These are phyloP conservation scores for Pachyrhizus erosus DNA, from an alignment of 306 rosid species.

Conservation along the genomic window DNA sequence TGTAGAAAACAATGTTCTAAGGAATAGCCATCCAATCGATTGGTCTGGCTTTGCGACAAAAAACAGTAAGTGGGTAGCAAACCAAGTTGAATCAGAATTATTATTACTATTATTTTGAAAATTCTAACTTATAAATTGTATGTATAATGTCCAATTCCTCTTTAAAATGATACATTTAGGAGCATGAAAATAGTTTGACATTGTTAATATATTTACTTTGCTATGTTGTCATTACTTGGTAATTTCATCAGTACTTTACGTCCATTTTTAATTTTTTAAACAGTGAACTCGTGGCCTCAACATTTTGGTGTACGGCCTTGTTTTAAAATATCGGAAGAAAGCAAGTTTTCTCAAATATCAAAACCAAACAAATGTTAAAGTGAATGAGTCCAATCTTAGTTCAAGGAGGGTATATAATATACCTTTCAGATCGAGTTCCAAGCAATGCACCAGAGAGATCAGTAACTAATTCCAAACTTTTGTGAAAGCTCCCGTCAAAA, in stretches of 20 bases:
- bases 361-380: background rate
- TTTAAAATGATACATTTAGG: background rate
- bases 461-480: conserved; percentile 77
- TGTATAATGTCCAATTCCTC: background rate
- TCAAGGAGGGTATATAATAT: conserved; percentile 17
- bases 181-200: background rate
- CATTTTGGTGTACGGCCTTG: background rate
- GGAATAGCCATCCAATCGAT: background rate
- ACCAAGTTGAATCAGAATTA: background rate
- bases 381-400: conserved; percentile 11
- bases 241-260: background rate
- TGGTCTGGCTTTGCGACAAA: background rate
- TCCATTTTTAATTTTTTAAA: background rate
- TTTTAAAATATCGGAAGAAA: background rate
- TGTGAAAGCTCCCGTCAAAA: conserved; percentile 93
- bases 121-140: background rate
- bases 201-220: background rate
- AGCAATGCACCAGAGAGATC: conserved; percentile 93
- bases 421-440: conserved; percentile 90
- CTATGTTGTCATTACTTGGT: background rate
- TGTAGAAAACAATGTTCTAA: background rate
- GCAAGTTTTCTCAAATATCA: conserved; percentile 26
- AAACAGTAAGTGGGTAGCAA: background rate
- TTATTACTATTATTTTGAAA: background rate
- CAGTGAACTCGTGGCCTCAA: background rate